Percentiles rank a stretch among this genome's conserved stretches.
Evolutionary conservation across 805 yeast genomes (phyloP).

Genomic region (Naumovozyma dairenensis): DNA sequence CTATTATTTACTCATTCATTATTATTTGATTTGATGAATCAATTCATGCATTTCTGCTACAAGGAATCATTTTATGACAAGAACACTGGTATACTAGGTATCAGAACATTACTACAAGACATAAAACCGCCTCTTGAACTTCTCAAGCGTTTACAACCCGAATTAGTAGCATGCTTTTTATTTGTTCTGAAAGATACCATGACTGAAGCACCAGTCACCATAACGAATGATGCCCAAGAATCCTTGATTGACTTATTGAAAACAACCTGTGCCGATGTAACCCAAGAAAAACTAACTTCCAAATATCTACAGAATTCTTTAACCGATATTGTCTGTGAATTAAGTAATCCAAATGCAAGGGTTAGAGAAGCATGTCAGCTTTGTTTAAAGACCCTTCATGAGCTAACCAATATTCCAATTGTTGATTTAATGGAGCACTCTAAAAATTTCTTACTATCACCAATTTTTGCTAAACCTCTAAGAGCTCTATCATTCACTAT

Average conservation of each 20-base stretch:
- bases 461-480: constrained; percentile 93
- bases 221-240: constrained; percentile 59
- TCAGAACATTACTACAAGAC: constrained; percentile 62
- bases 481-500: constrained; percentile 96
- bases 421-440: constrained; percentile 74
- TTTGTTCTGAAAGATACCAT: constrained; percentile 89
- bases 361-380: constrained; percentile 77
- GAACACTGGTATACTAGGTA: constrained; percentile 81
- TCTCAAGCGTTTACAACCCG: constrained; percentile 71
- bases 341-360: constrained; percentile 75
- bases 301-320: constrained; percentile 73
- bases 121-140: constrained; percentile 59
- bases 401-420: constrained; percentile 58
- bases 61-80: constrained; percentile 81
- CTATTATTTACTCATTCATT: constrained; percentile 65
- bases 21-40: constrained; percentile 64
- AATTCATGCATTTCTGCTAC: constrained; percentile 83
- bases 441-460: constrained; percentile 71
- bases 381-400: constrained; percentile 57
- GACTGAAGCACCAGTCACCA: constrained; percentile 73
- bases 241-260: constrained; percentile 54
- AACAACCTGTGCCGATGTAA: constrained; percentile 53
- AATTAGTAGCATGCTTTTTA: constrained; percentile 74
- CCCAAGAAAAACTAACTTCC: constrained; percentile 48
- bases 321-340: constrained; percentile 83